Evolutionary conservation across 2,329 filamentous ascomycete species (phyloP).

Genomic region (Mariannaea sp.): DNA sequence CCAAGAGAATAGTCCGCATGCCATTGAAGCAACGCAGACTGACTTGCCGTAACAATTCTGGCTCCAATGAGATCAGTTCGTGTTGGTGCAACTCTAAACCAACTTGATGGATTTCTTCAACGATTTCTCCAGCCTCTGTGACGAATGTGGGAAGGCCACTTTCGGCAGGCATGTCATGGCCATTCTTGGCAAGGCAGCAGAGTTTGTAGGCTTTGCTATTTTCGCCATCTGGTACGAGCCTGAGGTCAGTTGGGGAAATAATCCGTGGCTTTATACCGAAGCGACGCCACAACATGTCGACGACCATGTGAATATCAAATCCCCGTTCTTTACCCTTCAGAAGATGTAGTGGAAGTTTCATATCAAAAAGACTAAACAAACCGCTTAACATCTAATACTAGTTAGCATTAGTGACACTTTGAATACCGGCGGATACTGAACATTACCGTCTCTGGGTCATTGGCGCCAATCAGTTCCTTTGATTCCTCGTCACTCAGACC

Average conservation of each 20-base stretch:
- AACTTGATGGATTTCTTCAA: constrained; percentile 45
- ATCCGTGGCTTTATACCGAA: constrained; percentile 41
- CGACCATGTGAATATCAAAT: constrained; percentile 48
- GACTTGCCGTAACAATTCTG: constrained; percentile 43
- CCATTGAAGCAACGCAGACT: constrained; percentile 48
- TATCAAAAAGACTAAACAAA: constrained; percentile 40
- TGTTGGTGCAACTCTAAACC: constrained; percentile 47
- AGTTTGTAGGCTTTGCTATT: constrained; percentile 36
- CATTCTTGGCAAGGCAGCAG: constrained; percentile 35
- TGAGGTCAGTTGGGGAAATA: constrained; percentile 42
- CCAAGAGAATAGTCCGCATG: constrained; percentile 46
- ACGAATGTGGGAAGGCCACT: constrained; percentile 18
- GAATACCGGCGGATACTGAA: background rate
- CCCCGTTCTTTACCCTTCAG: constrained; percentile 46
- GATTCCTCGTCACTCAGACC: constrained; percentile 11
- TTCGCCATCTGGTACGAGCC: constrained; percentile 37
- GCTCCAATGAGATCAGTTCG: constrained; percentile 41
- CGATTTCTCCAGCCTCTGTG: constrained; percentile 31
- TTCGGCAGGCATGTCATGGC: background rate
- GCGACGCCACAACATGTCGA: constrained; percentile 35
- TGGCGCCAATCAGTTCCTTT: constrained; percentile 31
- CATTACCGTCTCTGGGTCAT: constrained; percentile 33
- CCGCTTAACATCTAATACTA: constrained; percentile 40
- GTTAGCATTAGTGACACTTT: background rate
- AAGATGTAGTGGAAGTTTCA: constrained; percentile 41